Conservation (phyloP, 2,329 filamentous ascomycete genomes). For the Pseudogymnoascus sp. region DNA sequence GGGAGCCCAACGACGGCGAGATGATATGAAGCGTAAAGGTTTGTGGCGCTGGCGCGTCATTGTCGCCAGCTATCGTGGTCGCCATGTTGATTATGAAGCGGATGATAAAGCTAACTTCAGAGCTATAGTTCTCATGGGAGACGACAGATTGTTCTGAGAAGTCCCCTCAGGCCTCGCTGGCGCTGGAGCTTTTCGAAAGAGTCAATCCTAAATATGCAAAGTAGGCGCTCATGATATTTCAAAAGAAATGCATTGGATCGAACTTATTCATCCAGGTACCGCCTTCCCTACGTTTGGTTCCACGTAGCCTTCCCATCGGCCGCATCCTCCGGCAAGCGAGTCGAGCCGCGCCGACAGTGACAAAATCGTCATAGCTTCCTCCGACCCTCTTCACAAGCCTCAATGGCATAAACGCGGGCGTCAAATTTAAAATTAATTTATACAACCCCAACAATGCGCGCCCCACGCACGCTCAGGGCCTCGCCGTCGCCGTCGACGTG, state of each 20-base stretch:
- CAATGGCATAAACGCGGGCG: constrained; percentile 5
- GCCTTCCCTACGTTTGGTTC: constrained; percentile 1
- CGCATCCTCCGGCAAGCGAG: constrained; percentile 4
- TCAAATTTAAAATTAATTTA: constrained; percentile 4
- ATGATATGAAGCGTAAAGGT: constrained; percentile 50
- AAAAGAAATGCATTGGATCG: not conserved
- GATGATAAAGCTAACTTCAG: not conserved
- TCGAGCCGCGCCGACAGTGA: not conserved
- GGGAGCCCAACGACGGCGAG: constrained; percentile 49
- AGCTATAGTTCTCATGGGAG: not conserved
- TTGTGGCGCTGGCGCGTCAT: constrained; percentile 14
- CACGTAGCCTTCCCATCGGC: constrained; percentile 8
- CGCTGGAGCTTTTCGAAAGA: not conserved
- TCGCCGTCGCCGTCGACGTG: not conserved
- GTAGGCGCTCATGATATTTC: not conserved
- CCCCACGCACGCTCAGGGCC: constrained; percentile 2
- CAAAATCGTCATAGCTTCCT: constrained; percentile 7
- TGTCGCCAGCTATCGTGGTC: not conserved
- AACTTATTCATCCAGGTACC: constrained; percentile 8
- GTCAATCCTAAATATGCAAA: not conserved
- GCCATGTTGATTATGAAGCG: constrained; percentile 1
- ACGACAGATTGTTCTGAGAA: not conserved
- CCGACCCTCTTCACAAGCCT: not conserved
- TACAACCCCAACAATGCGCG: constrained; percentile 1
- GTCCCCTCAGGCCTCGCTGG: not conserved